phyloP scores from a whole-genome alignment of 306 rosid genomes.

The Inga leiocalycina region DNA sequence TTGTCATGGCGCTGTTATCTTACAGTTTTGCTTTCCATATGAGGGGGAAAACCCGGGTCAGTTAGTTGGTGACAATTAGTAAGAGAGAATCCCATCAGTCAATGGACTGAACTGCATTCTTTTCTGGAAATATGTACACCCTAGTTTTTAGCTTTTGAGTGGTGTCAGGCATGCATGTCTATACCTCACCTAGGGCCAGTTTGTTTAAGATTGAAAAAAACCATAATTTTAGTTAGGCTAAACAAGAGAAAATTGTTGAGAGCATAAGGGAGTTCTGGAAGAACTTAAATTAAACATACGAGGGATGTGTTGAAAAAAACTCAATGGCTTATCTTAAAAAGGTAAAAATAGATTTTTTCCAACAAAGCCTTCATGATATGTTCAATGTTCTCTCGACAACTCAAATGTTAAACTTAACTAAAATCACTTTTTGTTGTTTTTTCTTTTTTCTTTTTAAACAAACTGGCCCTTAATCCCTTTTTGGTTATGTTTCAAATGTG shows the following conservation, averaged over 20 bases:
- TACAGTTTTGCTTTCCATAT: background rate
- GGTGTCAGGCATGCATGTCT: background rate
- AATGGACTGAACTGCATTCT: background rate
- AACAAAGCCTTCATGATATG: background rate
- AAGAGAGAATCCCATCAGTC: background rate
- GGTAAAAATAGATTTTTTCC: background rate
- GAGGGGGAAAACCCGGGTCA: background rate
- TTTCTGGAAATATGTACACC: background rate
- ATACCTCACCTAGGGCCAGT: background rate
- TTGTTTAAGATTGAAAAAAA: background rate
- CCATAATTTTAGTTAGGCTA: background rate
- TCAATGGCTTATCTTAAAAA: background rate
- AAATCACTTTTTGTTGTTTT: too few species aligned
- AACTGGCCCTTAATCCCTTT: background rate
- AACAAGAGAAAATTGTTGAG: background rate
- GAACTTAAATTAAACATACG: background rate
- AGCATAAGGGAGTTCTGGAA: background rate
- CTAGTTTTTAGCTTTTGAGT: background rate
- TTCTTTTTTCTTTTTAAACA: background rate
- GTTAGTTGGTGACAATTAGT: background rate
- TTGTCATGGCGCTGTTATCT: background rate
- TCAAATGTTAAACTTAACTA: background rate
- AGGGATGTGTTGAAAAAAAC: background rate
- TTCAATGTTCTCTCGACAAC: background rate
- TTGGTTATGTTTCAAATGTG: background rate